Percentiles rank a stretch among this genome's conserved stretches.
Evolutionary conservation across 495 filamentous ascomycete genomes (phyloP).

Genomic region (Penicillium cosmopolitanum): DNA sequence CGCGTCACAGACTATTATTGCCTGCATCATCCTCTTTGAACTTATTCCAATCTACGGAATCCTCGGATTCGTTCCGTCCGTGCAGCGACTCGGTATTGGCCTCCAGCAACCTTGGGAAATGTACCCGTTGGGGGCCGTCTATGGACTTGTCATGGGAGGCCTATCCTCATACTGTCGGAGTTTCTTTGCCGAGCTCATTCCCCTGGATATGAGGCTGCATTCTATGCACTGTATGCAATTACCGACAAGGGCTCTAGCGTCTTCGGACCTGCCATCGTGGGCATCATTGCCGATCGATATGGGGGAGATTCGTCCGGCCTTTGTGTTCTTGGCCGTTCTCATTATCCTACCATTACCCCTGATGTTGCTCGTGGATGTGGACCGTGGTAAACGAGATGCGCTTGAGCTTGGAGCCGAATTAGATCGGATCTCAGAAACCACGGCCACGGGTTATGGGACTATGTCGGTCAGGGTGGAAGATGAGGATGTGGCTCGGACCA

Average conservation of each 20-base stretch:
- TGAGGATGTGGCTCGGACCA: neutral
- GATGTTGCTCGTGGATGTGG: constrained; percentile 86
- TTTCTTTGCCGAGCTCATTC: constrained; percentile 89
- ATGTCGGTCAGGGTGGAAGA: constrained; percentile 14
- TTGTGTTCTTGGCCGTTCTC: constrained; percentile 85
- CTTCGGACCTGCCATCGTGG: constrained; percentile 93
- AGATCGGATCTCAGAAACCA: constrained; percentile 39
- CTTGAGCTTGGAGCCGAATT: constrained; percentile 69
- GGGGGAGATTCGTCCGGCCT: constrained; percentile 93
- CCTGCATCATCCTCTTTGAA: constrained; percentile 88
- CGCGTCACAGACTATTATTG: constrained; percentile 86
- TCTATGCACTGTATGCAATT: constrained; percentile 95
- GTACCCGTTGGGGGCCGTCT: constrained; percentile 89
- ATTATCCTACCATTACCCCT: constrained; percentile 82
- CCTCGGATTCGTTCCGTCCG: constrained; percentile 82
- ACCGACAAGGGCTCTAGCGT: constrained; percentile 96
- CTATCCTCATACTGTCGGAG: constrained; percentile 93
- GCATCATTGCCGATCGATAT: constrained; percentile 83
- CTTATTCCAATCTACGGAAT: constrained; percentile 91
- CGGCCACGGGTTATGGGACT: constrained; percentile 29
- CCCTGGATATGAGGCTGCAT: constrained; percentile 94
- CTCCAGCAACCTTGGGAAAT: constrained; percentile 96
- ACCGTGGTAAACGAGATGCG: constrained; percentile 81
- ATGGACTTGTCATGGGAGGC: constrained; percentile 91
- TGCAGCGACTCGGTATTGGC: constrained; percentile 76